phyloP scores from a whole-genome alignment of 2,329 filamentous ascomycete species.

The Huntiella abstrusa region DNA sequence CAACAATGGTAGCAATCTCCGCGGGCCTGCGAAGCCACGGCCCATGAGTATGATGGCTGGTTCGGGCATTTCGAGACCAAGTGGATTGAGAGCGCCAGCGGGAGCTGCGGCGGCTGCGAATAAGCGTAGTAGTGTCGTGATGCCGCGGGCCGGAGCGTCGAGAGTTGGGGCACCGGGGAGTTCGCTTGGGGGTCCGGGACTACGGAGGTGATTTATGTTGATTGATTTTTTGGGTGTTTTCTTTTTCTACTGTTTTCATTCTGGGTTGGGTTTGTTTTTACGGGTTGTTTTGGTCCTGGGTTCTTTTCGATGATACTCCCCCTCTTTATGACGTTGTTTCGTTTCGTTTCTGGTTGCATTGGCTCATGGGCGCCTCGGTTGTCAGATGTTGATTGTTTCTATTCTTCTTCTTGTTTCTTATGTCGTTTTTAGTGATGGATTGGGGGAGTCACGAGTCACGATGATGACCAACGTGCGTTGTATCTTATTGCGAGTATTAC shows the following conservation, averaged over 20 bases:
- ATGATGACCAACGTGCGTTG: neutral
- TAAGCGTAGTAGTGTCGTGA: constrained; percentile 26
- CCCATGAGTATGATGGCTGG: constrained; percentile 25
- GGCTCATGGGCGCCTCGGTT: neutral
- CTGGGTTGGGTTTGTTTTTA: neutral
- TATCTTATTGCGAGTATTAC: constrained; percentile 1
- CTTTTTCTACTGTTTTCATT: neutral
- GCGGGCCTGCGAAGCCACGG: constrained; percentile 21
- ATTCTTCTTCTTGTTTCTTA: constrained; percentile 1
- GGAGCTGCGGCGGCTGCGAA: constrained; percentile 21
- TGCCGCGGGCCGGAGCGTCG: constrained; percentile 33
- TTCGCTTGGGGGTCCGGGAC: constrained; percentile 20
- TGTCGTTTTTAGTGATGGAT: neutral
- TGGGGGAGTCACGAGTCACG: neutral
- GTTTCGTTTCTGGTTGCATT: neutral
- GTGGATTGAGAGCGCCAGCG: constrained; percentile 43
- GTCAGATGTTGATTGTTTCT: neutral
- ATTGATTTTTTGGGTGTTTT: neutral
- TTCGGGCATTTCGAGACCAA: constrained; percentile 34
- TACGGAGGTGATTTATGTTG: constrained; percentile 13
- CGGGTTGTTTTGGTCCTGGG: neutral
- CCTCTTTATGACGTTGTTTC: neutral
- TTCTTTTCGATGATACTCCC: constrained; percentile 2
- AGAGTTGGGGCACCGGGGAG: constrained; percentile 46
- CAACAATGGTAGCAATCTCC: constrained; percentile 7